Conservation (phyloP, 176 grass and related monocot species). For the Eremochloa ophiuroides region DNA sequence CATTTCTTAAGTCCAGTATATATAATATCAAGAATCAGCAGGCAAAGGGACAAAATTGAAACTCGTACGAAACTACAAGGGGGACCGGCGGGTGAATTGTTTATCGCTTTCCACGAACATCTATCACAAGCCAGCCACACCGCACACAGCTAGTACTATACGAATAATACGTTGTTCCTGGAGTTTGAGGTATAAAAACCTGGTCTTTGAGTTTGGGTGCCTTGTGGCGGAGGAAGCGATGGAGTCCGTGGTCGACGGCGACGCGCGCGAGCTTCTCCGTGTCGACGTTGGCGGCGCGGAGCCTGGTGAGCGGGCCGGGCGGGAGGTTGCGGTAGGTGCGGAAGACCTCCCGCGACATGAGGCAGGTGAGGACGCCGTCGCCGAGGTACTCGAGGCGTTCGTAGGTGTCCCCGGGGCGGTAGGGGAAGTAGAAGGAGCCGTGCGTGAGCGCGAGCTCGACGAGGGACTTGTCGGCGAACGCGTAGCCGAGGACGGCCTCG, state of each 20-base stretch:
- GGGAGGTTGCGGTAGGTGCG: constrained; percentile 41
- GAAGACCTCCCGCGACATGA: constrained; percentile 54
- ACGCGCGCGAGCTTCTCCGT: constrained; percentile 80
- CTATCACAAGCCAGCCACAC: too few species aligned
- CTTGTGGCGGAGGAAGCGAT: constrained; percentile 57
- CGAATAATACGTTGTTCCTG: too few species aligned
- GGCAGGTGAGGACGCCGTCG: constrained; percentile 53
- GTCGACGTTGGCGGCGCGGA: constrained; percentile 79
- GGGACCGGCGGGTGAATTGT: neutral
- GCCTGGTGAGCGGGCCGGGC: constrained; percentile 56
- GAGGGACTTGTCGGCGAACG: constrained; percentile 43
- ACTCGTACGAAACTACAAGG: neutral
- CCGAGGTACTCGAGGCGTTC: constrained; percentile 79
- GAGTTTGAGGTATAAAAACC: constrained; percentile 10
- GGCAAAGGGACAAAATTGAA: neutral
- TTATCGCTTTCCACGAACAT: neutral
- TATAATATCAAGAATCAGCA: neutral
- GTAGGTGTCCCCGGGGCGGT: constrained; percentile 41
- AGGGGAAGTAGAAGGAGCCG: constrained; percentile 44
- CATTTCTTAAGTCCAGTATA: neutral
- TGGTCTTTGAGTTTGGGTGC: constrained; percentile 41
- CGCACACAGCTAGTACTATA: too few species aligned
- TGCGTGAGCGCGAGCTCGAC: constrained; percentile 66
- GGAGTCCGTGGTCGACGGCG: constrained; percentile 42
- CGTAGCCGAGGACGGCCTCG: constrained; percentile 53